Conservation (phyloP, 768 basidiomycete genomes). For the Neoboletus brunneissimus region DNA sequence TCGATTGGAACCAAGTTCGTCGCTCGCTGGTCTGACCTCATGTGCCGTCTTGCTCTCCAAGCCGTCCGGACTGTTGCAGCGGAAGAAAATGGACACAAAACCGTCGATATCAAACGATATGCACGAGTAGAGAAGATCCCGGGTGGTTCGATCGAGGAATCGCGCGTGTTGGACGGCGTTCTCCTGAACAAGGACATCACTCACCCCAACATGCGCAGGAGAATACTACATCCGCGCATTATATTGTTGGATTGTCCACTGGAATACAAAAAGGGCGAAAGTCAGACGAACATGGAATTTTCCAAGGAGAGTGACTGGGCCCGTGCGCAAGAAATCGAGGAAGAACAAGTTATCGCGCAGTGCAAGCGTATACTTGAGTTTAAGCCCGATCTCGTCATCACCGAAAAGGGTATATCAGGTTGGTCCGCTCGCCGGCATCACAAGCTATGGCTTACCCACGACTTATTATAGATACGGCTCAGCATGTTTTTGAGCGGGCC, state of each 20-base stretch:
- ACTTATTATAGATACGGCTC: constrained; percentile 71
- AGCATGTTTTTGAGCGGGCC: constrained; percentile 82
- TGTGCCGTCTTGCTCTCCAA: constrained; percentile 92
- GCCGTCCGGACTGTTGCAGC: constrained; percentile 87
- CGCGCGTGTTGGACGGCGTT: constrained; percentile 80
- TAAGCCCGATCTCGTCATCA: constrained; percentile 92
- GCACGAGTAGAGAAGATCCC: constrained; percentile 97
- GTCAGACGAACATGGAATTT: constrained; percentile 98
- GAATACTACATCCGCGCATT: constrained; percentile 87
- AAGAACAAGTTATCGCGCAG: constrained; percentile 90
- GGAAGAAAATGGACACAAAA: constrained; percentile 73
- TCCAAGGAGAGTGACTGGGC: constrained; percentile 93
- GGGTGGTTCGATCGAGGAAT: constrained; percentile 96
- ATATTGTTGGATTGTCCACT: constrained; percentile 90
- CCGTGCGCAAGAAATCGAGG: constrained; percentile 89
- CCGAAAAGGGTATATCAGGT: constrained; percentile 98
- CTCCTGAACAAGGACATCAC: constrained; percentile 99
- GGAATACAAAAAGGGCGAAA: constrained; percentile 99
- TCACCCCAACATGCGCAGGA: constrained; percentile 92
- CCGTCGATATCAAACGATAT: constrained; percentile 97
- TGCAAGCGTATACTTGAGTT: constrained; percentile 86
- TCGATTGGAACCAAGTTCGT: constrained; percentile 99
- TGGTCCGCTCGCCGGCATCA: constrained; percentile 21
- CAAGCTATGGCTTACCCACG: background rate
- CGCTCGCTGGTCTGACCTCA: constrained; percentile 93